Evolutionary conservation across 257 asterid species (phyloP).

Genomic region (Solanum corneliomulleri): DNA sequence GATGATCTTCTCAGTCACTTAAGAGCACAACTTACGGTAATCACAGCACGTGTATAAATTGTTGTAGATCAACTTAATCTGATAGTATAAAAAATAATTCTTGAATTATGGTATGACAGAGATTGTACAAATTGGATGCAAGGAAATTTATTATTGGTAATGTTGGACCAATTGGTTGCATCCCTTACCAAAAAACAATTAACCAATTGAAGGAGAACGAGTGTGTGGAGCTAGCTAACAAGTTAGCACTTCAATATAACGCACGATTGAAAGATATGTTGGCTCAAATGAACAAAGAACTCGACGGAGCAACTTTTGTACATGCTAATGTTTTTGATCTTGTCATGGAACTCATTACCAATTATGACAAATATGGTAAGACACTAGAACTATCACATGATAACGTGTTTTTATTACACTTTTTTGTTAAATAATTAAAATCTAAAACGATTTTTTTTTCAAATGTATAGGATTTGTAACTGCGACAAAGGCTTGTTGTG

Average conservation of each 20-base stretch:
- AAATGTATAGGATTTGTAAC: slow-evolving; percentile 45
- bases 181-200: slow-evolving; percentile 80
- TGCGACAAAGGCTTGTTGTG: slow-evolving; percentile 74
- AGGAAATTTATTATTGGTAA: slow-evolving; percentile 75
- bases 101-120: slow-evolving; percentile 21
- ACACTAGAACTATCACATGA: neutral
- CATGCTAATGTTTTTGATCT: slow-evolving; percentile 77
- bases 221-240: slow-evolving; percentile 67
- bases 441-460: neutral
- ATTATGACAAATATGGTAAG: slow-evolving; percentile 60
- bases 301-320: slow-evolving; percentile 61
- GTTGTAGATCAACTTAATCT: neutral
- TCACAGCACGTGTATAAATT: no score
- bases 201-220: slow-evolving; percentile 48
- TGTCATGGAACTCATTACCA: slow-evolving; percentile 82
- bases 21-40: slow-evolving; percentile 66
- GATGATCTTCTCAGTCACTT: slow-evolving; percentile 61
- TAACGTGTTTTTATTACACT: neutral
- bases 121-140: slow-evolving; percentile 66
- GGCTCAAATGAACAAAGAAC: slow-evolving; percentile 39
- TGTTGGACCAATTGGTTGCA: slow-evolving; percentile 94
- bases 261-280: slow-evolving; percentile 55
- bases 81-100: neutral
- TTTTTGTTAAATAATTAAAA: no score
- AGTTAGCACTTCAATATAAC: slow-evolving; percentile 73